Base-by-base conservation (phyloP, 2,329 filamentous ascomycete species). In the Paracamarosporium sp. region DNA sequence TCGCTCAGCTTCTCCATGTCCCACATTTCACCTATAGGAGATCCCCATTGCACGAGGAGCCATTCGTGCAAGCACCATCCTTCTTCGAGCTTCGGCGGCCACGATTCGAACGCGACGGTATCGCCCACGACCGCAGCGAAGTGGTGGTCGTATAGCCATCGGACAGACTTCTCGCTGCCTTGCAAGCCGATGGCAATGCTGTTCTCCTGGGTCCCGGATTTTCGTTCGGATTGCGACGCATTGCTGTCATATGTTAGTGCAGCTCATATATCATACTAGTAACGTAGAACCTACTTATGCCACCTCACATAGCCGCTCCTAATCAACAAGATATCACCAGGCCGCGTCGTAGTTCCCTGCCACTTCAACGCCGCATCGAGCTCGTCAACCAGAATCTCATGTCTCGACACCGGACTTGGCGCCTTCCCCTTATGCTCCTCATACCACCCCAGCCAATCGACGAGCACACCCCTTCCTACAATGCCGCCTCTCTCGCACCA, bases 1-100 rank as follows among this genome's bases (percentile, higher is more conserved):
- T 76, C 75, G 1, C 82, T 79, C 38, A 88, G 72, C 36, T 74
- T 80, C 55, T 84, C 81, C 3, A 89, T 73, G 56, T 76, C 72
- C 67, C 73, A 75, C 73, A 76, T 72, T 55, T 77, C 74, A 3
- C 73, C 72, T 28, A 75, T 75, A 0, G 71, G 69, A 22, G 61
- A 66, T 5, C 70, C 71, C 69, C 69, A 75, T 17, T 69, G 67
- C 3, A 66, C 63, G 1, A 75, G 60, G 0, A 75, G 56, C 69
- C 69, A 75, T 35, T 75, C 71, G 31, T 76, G 73, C 17, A 75
- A 47, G 57, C 70, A 73, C 69, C 68, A 75, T 2, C 71, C 70
- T 6, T 70, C 67, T 0, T 63, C 60, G 11, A 70, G 61, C 15
- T 67, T 70, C 0, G 71, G 68, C 3, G 72, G 73, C 71, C 70